Base-by-base conservation (phyloP, 345 rosid species). In the Eucalyptus polyanthemos region DNA sequence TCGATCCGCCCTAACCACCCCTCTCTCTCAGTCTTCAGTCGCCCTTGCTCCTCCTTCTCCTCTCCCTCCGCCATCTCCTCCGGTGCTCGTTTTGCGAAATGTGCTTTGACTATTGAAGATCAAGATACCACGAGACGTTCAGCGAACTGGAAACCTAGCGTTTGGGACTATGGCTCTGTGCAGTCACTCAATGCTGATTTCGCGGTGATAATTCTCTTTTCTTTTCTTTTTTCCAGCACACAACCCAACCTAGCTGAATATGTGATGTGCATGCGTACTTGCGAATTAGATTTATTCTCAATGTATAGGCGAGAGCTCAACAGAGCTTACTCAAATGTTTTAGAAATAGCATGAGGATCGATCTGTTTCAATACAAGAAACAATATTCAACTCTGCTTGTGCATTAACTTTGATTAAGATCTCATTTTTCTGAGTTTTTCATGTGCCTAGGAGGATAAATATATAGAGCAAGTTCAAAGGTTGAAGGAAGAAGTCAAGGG, bases 61-160 rank as follows among this genome's bases (percentile, higher is more conserved):
- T 53, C 56, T 0, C 4, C 14, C 13, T 24, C 65, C 6, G 0
- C n/a, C 7, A 2, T 58, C 1, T 58, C 65, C 65, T 25, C 65
- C 0, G 65, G 65, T 1, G 4, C 29, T 58, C 14, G 29, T 1
- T 58, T 58, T 25, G 7, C 13, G n/a, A 58, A 25, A 25, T 58
- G n/a, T 11, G 65, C n/a, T 58, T 58, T 58, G 65, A 58, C 27
- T 8, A 5, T 25, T 5, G 65, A 58, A 25, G n/a, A 58, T 58
- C 2, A 58, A 58, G 65, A 58, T 24, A 25, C 29, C 29, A 3
- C 14, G 29, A 58, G 65, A 8, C 65, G 65, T 58, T 58, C 65
- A 3, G 14, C 65, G n/a, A 58, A 58, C 5, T 58, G 65, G 65
- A 58, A 58, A 1, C 65, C 65, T 58, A 58, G 14, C 0, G 65